Evolutionary conservation across 1,284 basidiomycete species (phyloP).

Genomic region (Gymnopus androsaceus): DNA sequence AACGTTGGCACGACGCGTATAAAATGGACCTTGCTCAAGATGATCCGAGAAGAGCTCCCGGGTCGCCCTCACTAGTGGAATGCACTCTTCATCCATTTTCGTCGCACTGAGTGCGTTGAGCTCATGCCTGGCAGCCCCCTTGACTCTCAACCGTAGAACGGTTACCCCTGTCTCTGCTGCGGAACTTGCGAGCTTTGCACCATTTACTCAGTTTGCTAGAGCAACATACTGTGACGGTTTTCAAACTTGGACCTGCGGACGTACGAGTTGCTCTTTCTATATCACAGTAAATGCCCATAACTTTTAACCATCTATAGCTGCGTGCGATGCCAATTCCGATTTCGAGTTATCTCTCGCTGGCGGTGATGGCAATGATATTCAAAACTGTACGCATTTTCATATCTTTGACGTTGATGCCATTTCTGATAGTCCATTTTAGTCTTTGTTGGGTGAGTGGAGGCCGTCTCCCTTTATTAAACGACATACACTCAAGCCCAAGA

Average conservation of each 20-base stretch:
- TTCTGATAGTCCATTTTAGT: not conserved
- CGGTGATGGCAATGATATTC: constrained; percentile 47
- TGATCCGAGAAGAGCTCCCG: too few relatives aligned
- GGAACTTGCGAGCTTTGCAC: constrained; percentile 34
- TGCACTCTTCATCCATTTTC: not conserved
- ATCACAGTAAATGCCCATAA: not conserved
- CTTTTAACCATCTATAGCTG: constrained; percentile 27
- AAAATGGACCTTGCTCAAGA: too few relatives aligned
- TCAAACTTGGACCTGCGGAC: constrained; percentile 41
- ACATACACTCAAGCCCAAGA: constrained; percentile 28
- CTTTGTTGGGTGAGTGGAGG: not conserved
- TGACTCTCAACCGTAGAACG: constrained; percentile 9
- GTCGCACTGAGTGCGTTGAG: not conserved
- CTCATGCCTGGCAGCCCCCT: constrained; percentile 6
- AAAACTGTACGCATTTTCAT: constrained; percentile 39
- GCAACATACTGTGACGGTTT: constrained; percentile 42
- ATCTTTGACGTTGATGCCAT: not conserved
- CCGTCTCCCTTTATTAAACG: constrained; percentile 4
- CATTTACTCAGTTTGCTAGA: constrained; percentile 45
- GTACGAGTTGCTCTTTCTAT: constrained; percentile 22
- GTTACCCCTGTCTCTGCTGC: constrained; percentile 31
- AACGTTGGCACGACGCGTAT: too few relatives aligned
- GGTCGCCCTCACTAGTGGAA: too few relatives aligned
- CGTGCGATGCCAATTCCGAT: constrained; percentile 43
- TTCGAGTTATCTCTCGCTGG: constrained; percentile 47